A percentile compares a stretch with the other conserved stretches of the same genome.
Evolutionary conservation across 805 yeast genomes (phyloP).

Genomic region (Saccharomycopsis malanga): DNA sequence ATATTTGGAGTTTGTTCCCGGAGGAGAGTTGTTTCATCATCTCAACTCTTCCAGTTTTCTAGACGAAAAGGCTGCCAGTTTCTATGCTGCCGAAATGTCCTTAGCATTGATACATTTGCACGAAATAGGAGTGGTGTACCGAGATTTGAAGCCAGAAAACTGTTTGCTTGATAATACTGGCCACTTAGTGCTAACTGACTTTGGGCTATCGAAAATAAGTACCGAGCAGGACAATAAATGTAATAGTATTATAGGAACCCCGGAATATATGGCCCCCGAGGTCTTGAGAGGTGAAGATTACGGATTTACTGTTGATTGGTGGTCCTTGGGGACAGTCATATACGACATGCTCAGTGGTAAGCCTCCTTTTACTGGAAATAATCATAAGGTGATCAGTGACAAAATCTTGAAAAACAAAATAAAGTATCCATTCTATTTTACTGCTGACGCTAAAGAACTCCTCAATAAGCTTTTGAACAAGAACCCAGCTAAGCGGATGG

Average conservation of each 20-base stretch:
- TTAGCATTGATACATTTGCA: constrained; percentile 74
- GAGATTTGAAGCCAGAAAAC: constrained; percentile 88
- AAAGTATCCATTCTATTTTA: constrained; percentile 65
- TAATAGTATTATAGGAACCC: constrained; percentile 64
- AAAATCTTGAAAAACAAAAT: constrained; percentile 65
- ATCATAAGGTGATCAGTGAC: constrained; percentile 66
- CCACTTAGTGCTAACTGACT: constrained; percentile 77
- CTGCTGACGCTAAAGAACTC: constrained; percentile 75
- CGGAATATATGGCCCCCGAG: constrained; percentile 89
- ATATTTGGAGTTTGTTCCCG: constrained; percentile 75
- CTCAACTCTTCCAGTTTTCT: constrained; percentile 32
- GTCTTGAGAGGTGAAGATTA: constrained; percentile 70
- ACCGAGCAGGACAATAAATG: constrained; percentile 37
- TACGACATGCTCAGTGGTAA: constrained; percentile 77
- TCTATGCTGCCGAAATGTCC: constrained; percentile 74
- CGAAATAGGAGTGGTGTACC: constrained; percentile 71
- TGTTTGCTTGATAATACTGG: constrained; percentile 74
- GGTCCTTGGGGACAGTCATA: constrained; percentile 81
- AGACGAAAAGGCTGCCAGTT: constrained; percentile 62
- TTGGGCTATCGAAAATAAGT: constrained; percentile 66
- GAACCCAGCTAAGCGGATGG: constrained; percentile 59
- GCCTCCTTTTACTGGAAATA: constrained; percentile 85
- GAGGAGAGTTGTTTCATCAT: constrained; percentile 76
- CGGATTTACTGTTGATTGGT: constrained; percentile 81
- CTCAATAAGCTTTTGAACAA: constrained; percentile 58